Conservation (phyloP, 192 early-diverging fungal genomes). For the Mortierella antarctica region DNA sequence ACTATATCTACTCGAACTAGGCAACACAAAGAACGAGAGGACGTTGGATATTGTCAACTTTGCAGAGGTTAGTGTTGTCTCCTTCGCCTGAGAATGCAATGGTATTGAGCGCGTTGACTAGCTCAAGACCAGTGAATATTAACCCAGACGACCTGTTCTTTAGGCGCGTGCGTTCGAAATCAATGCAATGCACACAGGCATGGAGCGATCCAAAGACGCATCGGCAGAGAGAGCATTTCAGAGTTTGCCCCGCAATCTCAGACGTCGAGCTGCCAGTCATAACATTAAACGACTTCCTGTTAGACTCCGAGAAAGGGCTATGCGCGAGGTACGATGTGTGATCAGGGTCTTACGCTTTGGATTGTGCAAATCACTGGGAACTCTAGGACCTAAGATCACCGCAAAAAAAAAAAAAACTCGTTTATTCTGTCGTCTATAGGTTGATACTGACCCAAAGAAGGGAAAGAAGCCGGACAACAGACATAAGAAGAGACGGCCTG, state of each 20-base stretch:
- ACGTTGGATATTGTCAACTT: slow-evolving; percentile 68
- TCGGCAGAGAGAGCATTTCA: slow-evolving; percentile 75
- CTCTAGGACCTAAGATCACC: not conserved
- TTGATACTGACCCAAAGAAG: slow-evolving; percentile 50
- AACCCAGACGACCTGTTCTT: not conserved
- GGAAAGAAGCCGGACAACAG: slow-evolving; percentile 57
- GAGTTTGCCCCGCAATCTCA: slow-evolving; percentile 88
- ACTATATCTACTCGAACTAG: slow-evolving; percentile 9
- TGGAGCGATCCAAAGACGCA: slow-evolving; percentile 71
- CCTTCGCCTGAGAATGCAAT: not conserved
- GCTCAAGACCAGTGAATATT: not conserved
- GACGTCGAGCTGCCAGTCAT: slow-evolving; percentile 94
- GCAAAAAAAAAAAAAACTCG: not conserved
- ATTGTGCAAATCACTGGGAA: not conserved
- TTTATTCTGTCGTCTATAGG: slow-evolving; percentile 11
- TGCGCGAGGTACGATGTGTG: slow-evolving; percentile 64
- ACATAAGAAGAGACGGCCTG: slow-evolving; percentile 55
- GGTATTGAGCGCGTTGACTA: not conserved
- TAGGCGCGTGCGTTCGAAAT: slow-evolving; percentile 89
- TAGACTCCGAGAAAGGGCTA: slow-evolving; percentile 80
- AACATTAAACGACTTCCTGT: slow-evolving; percentile 94
- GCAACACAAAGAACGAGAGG: slow-evolving; percentile 29
- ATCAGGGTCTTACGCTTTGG: no score
- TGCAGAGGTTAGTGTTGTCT: slow-evolving; percentile 57
- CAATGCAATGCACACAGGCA: slow-evolving; percentile 81